A percentile compares a stretch with the other conserved stretches of the same genome.
Evolutionary conservation across 495 filamentous ascomycete species (phyloP).

Genomic region (Aspergillus sclerotioniger): DNA sequence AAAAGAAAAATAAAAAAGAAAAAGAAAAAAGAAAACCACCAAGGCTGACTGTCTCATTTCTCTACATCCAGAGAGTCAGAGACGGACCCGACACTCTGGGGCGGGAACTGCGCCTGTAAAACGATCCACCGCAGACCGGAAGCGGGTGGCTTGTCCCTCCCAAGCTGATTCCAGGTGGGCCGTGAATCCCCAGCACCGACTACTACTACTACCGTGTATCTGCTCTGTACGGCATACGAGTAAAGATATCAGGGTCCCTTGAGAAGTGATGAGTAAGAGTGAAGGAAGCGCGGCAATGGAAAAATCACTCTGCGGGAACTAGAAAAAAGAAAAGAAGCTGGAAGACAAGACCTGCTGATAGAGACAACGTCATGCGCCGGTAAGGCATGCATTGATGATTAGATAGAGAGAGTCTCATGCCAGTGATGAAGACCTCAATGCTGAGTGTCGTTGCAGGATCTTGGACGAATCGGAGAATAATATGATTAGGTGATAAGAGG

Average conservation of each 20-base stretch:
- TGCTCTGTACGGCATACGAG: neutral
- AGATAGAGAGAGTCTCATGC: neutral
- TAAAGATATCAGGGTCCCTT: neutral
- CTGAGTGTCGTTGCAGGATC: slow-evolving; percentile 4
- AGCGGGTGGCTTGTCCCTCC: slow-evolving; percentile 6
- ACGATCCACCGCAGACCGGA: slow-evolving; percentile 1
- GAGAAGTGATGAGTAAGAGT: neutral
- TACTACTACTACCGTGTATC: neutral
- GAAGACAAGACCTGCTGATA: neutral
- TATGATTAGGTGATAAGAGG: slow-evolving; percentile 10
- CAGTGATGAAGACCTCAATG: neutral
- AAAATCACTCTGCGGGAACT: neutral
- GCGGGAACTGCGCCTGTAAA: slow-evolving; percentile 6
- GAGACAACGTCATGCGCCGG: neutral
- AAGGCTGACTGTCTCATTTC: too few species aligned
- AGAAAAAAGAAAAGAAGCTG: neutral
- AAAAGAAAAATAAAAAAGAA: neutral
- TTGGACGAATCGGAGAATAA: slow-evolving; percentile 18
- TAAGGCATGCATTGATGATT: neutral
- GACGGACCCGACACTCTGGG: slow-evolving; percentile 7
- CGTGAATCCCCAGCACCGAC: neutral
- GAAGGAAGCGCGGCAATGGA: neutral
- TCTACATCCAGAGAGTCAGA: neutral
- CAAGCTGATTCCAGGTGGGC: neutral
- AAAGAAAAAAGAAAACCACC: neutral